Percentiles rank a stretch among this genome's conserved stretches.
Conservation (phyloP, 2,329 filamentous ascomycete genomes). For the Ceratocystis smalleyi region DNA sequence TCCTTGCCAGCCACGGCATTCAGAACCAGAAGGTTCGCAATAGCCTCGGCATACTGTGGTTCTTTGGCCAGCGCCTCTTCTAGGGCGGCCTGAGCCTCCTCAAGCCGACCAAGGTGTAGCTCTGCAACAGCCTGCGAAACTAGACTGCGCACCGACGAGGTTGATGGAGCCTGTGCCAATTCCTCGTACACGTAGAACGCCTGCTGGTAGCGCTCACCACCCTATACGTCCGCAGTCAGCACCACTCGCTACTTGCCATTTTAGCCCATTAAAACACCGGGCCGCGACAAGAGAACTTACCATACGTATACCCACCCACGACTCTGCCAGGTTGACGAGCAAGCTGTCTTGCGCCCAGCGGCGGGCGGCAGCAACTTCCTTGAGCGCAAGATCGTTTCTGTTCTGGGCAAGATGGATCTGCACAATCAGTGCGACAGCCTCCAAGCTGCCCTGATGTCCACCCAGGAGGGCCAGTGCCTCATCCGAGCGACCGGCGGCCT, state of each 20-base stretch:
- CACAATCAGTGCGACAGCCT: conserved; percentile 70
- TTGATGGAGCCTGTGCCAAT: conserved; percentile 71
- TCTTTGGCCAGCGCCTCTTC: conserved; percentile 66
- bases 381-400: conserved; percentile 73
- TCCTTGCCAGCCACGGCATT: conserved; percentile 64
- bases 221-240: conserved; percentile 33
- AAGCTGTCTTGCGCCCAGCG: conserved; percentile 92
- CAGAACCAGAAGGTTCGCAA: conserved; percentile 72
- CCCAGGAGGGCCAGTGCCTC: conserved; percentile 66
- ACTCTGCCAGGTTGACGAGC: conserved; percentile 84
- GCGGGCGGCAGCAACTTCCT: conserved; percentile 73
- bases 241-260: neutral
- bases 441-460: conserved; percentile 69
- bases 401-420: conserved; percentile 91
- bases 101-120: conserved; percentile 71
- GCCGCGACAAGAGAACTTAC: conserved; percentile 36
- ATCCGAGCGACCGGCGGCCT: conserved; percentile 65
- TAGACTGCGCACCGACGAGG: conserved; percentile 58
- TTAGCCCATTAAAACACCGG: neutral
- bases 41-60: conserved; percentile 52
- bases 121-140: conserved; percentile 84
- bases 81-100: conserved; percentile 77
- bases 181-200: conserved; percentile 97
- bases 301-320: conserved; percentile 80
- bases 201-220: conserved; percentile 89